A percentile compares a stretch with the other conserved stretches of the same genome.
Evolutionary conservation across 148 eudicot genomes (phyloP).

Genomic region (Hydrangea macrophylla): DNA sequence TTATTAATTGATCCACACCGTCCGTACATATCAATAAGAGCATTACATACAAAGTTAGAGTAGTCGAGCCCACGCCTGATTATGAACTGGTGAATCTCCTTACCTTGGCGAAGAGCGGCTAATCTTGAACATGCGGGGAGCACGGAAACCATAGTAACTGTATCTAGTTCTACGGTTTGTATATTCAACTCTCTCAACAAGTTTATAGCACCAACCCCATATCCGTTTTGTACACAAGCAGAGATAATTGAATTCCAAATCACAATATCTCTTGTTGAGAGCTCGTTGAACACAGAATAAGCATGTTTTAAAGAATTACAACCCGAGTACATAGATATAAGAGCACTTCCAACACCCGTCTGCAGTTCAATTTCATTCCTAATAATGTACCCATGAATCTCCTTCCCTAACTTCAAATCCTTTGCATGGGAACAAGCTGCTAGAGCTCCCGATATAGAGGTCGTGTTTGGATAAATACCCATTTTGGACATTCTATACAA

Average conservation of each 20-base stretch:
- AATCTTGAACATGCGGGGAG: constrained; percentile 21
- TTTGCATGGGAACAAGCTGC: constrained; percentile 18
- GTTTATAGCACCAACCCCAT: constrained; percentile 16
- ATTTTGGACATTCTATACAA: constrained; percentile 6
- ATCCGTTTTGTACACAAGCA: constrained; percentile 14
- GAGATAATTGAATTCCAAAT: constrained; percentile 19
- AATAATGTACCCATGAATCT: constrained; percentile 11
- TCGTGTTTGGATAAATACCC: constrained; percentile 12
- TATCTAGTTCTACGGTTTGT: constrained; percentile 6
- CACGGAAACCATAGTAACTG: constrained; percentile 17
- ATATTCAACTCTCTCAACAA: constrained; percentile 14
- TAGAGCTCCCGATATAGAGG: constrained; percentile 19
- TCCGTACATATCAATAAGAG: constrained; percentile 23
- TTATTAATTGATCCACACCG: constrained; percentile 14
- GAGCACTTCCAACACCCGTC: constrained; percentile 19
- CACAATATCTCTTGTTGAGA: constrained; percentile 12
- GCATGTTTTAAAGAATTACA: constrained; percentile 14
- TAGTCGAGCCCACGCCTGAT: constrained; percentile 12
- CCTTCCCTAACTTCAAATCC: constrained; percentile 9
- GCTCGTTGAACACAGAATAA: constrained; percentile 9
- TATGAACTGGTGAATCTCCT: constrained; percentile 20
- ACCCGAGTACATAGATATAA: constrained; percentile 19
- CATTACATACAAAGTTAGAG: constrained; percentile 14
- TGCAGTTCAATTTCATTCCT: constrained; percentile 14
- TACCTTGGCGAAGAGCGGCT: constrained; percentile 19